Evolutionary conservation across 2,329 filamentous ascomycete genomes (phyloP), one percentile per base, ranked within the genome.

Genomic region (Pseudogymnoascus sp.): DNA sequence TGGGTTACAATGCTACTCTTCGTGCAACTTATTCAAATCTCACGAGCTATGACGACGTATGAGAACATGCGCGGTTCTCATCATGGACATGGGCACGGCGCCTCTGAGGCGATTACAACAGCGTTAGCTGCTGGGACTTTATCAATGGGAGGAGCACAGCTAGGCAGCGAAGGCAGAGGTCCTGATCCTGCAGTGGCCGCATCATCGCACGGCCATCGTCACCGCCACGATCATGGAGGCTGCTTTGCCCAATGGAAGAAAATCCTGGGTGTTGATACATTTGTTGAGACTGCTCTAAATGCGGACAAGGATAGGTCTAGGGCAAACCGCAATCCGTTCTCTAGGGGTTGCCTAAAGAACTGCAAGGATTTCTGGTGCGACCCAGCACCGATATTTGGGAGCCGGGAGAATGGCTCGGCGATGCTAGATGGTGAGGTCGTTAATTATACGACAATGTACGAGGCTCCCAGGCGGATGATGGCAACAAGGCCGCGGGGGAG

Each of bases 281-380:
- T 99, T 71, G 87, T 97, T 67, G 90, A 93, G 68, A 97, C 93
- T 1, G 92, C 95, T 0, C 83, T 91, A 43, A 86, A 90, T 61
- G 75, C 77, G 23, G 75, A 79, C 74, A 78, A 81, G 72, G 78
- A 80, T 67, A 61, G 76, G 69, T 72, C 64, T 76, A 81, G 79
- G 68, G 76, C 81, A 66, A 80, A 81, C 12, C 66, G 67, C 62
- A 99, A 97, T 73, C 93, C 93, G 0, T 99, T 93, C 75, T 93
- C 87, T 63, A 82, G 87, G 33, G 95, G 95, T 6, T 81, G 91
- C 40, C 69, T 96, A n/a, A 84, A 87, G 64, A 99, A 99, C 73
- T 99, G 95, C 76, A 88, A 85, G 67, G 96, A 99, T 75, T 99
- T 99, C 74, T 97, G 93, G 91, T 93, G 90, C 70, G 95, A 97